Evolutionary conservation across 306 rosid genomes (phyloP).

Genomic region (Arachis hypogaea): DNA sequence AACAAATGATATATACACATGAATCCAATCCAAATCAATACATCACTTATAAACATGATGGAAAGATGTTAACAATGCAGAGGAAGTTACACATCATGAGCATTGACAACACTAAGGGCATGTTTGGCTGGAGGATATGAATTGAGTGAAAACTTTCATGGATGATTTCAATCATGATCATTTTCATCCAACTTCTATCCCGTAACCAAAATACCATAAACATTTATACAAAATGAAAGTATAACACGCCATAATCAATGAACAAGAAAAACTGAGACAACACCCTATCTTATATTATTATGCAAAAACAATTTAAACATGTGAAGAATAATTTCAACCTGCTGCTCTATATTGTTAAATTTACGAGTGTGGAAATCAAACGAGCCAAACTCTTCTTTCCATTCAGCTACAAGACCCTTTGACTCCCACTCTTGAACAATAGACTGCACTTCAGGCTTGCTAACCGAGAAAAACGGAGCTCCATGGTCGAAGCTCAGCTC

Average conservation of each 20-base stretch:
- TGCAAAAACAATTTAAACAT: constrained; percentile 5
- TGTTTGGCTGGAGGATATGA: too few species aligned
- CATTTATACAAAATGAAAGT: not conserved
- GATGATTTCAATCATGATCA: too few species aligned
- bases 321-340: constrained; percentile 51
- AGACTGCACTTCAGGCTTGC: constrained; percentile 52
- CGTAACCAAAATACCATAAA: not conserved
- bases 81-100: not conserved
- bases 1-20: not conserved
- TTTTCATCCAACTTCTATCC: too few species aligned
- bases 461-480: constrained; percentile 77
- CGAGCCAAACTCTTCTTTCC: constrained; percentile 75
- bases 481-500: constrained; percentile 90
- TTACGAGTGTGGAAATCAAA: constrained; percentile 64
- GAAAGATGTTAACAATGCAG: not conserved
- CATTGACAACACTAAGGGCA: not conserved
- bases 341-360: constrained; percentile 66
- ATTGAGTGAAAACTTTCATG: too few species aligned
- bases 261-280: not conserved
- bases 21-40: not conserved
- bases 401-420: constrained; percentile 73
- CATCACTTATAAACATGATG: not conserved
- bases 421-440: constrained; percentile 82
- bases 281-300: not conserved
- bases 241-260: constrained; percentile 8